phyloP scores from a whole-genome alignment of 2,329 filamentous ascomycete species.

The Juglanconis juglandina region DNA sequence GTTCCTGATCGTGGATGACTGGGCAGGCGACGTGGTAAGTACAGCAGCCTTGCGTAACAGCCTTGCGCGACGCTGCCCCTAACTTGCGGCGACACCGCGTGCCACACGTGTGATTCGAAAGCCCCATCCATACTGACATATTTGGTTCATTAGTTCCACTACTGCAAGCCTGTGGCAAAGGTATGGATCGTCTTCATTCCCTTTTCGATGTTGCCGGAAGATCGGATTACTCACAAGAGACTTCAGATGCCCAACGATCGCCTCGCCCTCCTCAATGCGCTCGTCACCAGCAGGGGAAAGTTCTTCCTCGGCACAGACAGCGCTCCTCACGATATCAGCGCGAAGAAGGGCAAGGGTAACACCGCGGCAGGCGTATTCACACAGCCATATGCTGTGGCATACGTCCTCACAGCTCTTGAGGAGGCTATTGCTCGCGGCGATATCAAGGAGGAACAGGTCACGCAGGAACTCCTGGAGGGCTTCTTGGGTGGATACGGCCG shows the following conservation, averaged over 20 bases:
- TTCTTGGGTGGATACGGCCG: constrained; percentile 54
- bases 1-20: constrained; percentile 69
- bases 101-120: too few relatives aligned
- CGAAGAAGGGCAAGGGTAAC: constrained; percentile 55
- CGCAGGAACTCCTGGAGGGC: constrained; percentile 49
- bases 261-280: constrained; percentile 65
- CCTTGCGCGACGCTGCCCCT: not conserved
- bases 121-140: not conserved
- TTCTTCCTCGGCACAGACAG: constrained; percentile 74
- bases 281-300: constrained; percentile 56
- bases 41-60: constrained; percentile 9
- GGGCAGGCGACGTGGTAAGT: constrained; percentile 50
- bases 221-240: not conserved
- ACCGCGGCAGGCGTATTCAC: constrained; percentile 76
- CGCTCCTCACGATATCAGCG: constrained; percentile 59
- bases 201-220: too few relatives aligned
- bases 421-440: constrained; percentile 55
- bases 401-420: constrained; percentile 58
- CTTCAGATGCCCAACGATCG: constrained; percentile 54
- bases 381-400: constrained; percentile 61
- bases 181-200: constrained; percentile 28
- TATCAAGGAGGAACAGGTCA: constrained; percentile 49
- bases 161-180: constrained; percentile 67
- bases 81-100: constrained; percentile 27
- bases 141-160: constrained; percentile 50